These are phyloP conservation scores for Oenanthe sinensis DNA, from an alignment of 129 eudicot species.

Conservation along the genomic window DNA sequence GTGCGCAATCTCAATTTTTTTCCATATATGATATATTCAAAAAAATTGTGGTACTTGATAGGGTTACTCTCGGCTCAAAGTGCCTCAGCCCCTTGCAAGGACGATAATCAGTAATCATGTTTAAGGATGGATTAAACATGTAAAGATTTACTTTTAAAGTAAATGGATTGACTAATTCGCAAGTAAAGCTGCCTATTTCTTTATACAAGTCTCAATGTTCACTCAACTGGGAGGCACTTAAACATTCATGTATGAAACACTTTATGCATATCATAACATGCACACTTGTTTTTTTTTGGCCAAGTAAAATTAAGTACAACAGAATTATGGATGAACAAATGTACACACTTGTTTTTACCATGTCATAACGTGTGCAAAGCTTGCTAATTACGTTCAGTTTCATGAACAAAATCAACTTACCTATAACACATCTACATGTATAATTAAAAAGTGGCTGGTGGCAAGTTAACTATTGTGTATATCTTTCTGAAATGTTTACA, in stretches of 20 bases:
- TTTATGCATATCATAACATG: not conserved
- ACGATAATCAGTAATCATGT: not conserved
- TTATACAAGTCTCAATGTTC: too few relatives aligned
- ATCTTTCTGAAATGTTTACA: not conserved
- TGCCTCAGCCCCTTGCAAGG: not conserved
- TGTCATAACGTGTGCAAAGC: not conserved
- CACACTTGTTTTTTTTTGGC: not conserved
- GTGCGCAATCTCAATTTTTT: too few relatives aligned
- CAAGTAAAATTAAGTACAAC: too few relatives aligned
- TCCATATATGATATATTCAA: too few relatives aligned
- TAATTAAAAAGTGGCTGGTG: not conserved
- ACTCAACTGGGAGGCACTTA: too few relatives aligned
- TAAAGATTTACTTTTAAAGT: not conserved
- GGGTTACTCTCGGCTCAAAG: too few relatives aligned
- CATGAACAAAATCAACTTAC: not conserved
- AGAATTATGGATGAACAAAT: too few relatives aligned
- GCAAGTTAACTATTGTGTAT: not conserved
- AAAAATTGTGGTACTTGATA: not conserved
- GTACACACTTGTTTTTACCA: not conserved
- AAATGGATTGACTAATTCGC: not conserved
- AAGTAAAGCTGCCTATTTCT: not conserved
- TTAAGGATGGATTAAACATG: not conserved
- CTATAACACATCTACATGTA: not conserved
- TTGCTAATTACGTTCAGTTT: not conserved
- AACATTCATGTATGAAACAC: not conserved